These are phyloP conservation scores for Solanum paucissectum DNA, from an alignment of 257 asterid species.

Conservation along the genomic window DNA sequence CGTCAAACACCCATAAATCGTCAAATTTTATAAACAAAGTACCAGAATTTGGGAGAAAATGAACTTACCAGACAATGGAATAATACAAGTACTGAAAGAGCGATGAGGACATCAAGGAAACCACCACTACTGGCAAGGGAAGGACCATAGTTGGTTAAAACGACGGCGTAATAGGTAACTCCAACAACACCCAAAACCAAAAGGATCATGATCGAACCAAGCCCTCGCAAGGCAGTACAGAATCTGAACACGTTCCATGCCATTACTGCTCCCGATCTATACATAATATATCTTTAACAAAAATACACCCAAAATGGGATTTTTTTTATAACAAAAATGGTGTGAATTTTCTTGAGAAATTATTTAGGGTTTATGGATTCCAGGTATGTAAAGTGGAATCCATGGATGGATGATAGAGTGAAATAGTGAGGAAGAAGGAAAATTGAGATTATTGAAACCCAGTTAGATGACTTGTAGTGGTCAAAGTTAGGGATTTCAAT, in stretches of 20 bases:
- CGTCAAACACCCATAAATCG: not conserved
- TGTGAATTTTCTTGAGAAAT: not conserved
- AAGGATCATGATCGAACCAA: constrained; percentile 94
- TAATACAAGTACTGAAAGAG: constrained; percentile 51
- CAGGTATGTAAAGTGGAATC: not conserved
- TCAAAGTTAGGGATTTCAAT: not conserved
- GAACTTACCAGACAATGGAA: constrained; percentile 81
- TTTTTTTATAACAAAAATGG: not conserved
- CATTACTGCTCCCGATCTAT: constrained; percentile 97
- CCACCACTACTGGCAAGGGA: constrained; percentile 52
- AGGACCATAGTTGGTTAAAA: constrained; percentile 71
- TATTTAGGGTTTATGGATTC: not conserved
- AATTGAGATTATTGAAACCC: not conserved
- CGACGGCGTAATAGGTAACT: constrained; percentile 87
- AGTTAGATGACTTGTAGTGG: not conserved
- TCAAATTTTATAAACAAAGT: not conserved
- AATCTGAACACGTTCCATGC: constrained; percentile 98
- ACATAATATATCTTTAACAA: constrained; percentile 25
- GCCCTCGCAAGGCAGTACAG: constrained; percentile 85
- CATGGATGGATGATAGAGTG: not conserved
- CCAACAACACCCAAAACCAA: constrained; percentile 92
- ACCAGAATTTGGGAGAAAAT: not conserved
- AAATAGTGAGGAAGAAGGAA: not conserved
- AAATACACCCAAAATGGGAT: not conserved
- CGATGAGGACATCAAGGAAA: constrained; percentile 42